Base-by-base conservation (phyloP, 2,329 filamentous ascomycete species). In the Calonectria multiphialidica region DNA sequence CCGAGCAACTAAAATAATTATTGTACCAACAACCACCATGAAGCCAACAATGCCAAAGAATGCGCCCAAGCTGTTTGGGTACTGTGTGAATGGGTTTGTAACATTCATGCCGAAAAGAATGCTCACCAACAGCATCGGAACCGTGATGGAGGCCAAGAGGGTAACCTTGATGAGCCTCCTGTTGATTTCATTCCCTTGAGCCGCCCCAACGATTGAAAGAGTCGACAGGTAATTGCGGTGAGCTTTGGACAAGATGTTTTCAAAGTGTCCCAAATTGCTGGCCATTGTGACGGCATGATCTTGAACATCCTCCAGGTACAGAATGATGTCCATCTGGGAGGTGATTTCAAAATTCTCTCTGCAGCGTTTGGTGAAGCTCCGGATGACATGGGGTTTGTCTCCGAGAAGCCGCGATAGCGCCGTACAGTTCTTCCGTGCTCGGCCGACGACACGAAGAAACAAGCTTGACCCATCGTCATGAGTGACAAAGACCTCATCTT, bases 281-380 rank as follows among this genome's bases (percentile, higher is more conserved):
- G 98, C 98, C 96, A 98, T 98, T 55, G 97, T 99, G 72, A 99
- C 95, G 67, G 98, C 96, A 89, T 99, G 97, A 85, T 99, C 97
- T 84, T 99, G 97, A 75, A 99, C 98, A 85, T 99, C 97, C 80
- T 95, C 95, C 40, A 99, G 90, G 82, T 99, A 99, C 80, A 99
- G 91, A 23, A 96, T 97, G 76, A 99, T 98, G 81, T 99, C 97
- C 86, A 97, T 97, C 61, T 96, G 94, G 7, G 97, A 97, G 1
- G 97, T 98, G 66, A 98, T 94, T 76, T 95, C 93, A 87, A 98
- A 98, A 75, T 98, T 95, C 81, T 98, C 96, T 82, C 98, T 99
- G 90, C 97, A 99, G 64, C 97, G 95, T 87, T 99, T 99, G 65
- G 97, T 97, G 81, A 99, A 99, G 35, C 96, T 96, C 77, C 95